A percentile compares a stretch with the other conserved stretches of the same genome.
Evolutionary conservation across 371 early-diverging fungal genomes (phyloP).

Genomic region (Mortierella sp.): DNA sequence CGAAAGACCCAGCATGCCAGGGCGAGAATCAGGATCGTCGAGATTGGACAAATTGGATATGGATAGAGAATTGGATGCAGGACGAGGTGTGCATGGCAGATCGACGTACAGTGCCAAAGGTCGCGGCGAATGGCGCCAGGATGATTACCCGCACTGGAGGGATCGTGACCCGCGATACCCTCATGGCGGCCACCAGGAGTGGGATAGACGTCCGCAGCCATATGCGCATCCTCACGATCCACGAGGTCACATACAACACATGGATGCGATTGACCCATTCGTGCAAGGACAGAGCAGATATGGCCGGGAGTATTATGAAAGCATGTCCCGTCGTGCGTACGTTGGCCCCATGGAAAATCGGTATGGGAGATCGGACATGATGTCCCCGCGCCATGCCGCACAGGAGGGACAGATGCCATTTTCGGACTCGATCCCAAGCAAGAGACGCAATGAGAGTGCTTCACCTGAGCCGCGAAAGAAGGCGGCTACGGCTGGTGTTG

Average conservation of each 20-base stretch:
- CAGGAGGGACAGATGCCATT: background rate
- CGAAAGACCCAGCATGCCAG: no score
- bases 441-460: slow-evolving; percentile 14
- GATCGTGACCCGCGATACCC: no score
- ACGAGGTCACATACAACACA: background rate
- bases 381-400: background rate
- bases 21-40: no score
- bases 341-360: background rate
- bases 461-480: slow-evolving; percentile 26
- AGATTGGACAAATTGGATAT: no score
- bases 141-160: no score
- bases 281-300: slow-evolving; percentile 17
- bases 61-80: no score
- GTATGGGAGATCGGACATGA: background rate
- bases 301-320: slow-evolving; percentile 12
- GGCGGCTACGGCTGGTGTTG: background rate
- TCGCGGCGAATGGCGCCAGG: no score
- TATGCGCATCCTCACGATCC: background rate
- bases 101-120: no score
- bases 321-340: background rate
- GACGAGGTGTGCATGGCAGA: no score
- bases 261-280: slow-evolving; percentile 3
- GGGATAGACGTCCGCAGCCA: background rate
- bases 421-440: slow-evolving; percentile 3
- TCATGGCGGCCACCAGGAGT: no score